A percentile compares a stretch with the other conserved stretches of the same genome.
phyloP scores from a whole-genome alignment of 2,329 filamentous ascomycete species.

The Sporothrix protearum region DNA sequence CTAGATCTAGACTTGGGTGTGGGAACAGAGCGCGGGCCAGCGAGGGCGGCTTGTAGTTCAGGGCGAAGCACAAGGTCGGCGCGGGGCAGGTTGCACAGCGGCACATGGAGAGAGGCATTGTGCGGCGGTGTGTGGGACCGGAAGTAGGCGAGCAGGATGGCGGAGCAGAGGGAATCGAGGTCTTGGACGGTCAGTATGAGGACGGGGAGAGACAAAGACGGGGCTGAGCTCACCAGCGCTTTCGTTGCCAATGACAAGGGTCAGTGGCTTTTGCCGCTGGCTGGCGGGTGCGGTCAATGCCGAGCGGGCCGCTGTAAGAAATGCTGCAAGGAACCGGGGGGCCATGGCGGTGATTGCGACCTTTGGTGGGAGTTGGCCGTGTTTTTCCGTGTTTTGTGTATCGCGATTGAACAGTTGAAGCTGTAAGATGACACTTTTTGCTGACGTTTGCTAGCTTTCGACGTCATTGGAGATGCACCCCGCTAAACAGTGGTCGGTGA shows the following conservation, averaged over 20 bases:
- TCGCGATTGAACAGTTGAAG: neutral
- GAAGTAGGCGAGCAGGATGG: constrained; percentile 71
- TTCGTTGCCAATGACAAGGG: constrained; percentile 65
- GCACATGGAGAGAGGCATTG: constrained; percentile 57
- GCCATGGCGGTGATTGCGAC: constrained; percentile 4
- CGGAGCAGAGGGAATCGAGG: constrained; percentile 74
- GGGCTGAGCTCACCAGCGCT: constrained; percentile 51
- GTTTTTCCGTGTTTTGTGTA: neutral
- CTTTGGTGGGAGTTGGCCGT: neutral
- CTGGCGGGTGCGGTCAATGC: constrained; percentile 43
- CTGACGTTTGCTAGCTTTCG: neutral
- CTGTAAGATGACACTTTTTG: neutral
- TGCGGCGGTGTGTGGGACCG: constrained; percentile 56
- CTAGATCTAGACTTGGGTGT: neutral
- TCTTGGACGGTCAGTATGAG: constrained; percentile 47
- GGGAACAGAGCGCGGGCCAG: neutral
- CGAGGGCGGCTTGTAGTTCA: constrained; percentile 65
- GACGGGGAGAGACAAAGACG: neutral
- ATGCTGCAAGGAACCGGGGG: constrained; percentile 44
- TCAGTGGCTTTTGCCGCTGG: constrained; percentile 48
- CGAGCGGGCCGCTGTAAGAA: constrained; percentile 49
- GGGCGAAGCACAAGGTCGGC: constrained; percentile 68
- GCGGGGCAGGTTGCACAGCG: constrained; percentile 66
- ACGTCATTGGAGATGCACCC: constrained; percentile 1
- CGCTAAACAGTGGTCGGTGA: neutral